A percentile compares a stretch with the other conserved stretches of the same genome.
Evolutionary conservation across 768 basidiomycete species (phyloP).

Genomic region (Crassisporium funariophilum): DNA sequence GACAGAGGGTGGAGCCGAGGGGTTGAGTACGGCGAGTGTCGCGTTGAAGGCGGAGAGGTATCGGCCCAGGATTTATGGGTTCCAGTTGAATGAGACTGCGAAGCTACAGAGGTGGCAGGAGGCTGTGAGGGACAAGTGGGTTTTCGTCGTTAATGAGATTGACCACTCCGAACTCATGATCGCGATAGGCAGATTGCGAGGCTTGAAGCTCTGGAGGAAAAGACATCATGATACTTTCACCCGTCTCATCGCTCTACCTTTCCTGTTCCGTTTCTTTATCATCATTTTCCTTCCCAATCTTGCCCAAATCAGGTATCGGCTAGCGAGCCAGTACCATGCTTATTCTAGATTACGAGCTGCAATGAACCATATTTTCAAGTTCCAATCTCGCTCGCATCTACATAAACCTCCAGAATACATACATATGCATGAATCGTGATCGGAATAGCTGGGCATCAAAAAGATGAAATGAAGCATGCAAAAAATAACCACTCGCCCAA

Average conservation of each 20-base stretch:
- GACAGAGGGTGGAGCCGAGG: conserved; percentile 61
- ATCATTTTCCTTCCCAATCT: background rate
- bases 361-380: too few relatives aligned
- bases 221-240: conserved; percentile 17
- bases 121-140: conserved; percentile 83
- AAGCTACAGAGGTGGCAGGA: conserved; percentile 96
- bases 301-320: too few relatives aligned
- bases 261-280: background rate
- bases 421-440: too few relatives aligned
- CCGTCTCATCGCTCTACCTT: conserved; percentile 1
- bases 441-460: too few relatives aligned
- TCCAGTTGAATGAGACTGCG: conserved; percentile 93
- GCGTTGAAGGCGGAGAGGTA: conserved; percentile 92
- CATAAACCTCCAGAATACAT: too few relatives aligned
- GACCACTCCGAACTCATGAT: background rate
- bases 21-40: conserved; percentile 74
- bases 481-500: too few relatives aligned
- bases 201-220: conserved; percentile 46
- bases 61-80: conserved; percentile 93
- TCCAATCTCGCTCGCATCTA: too few relatives aligned
- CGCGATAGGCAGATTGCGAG: conserved; percentile 47
- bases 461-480: conserved; percentile 2
- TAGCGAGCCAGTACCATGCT: too few relatives aligned
- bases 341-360: too few relatives aligned
- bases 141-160: conserved; percentile 9